phyloP scores from a whole-genome alignment of 768 basidiomycete genomes.

The Chiua virens region DNA sequence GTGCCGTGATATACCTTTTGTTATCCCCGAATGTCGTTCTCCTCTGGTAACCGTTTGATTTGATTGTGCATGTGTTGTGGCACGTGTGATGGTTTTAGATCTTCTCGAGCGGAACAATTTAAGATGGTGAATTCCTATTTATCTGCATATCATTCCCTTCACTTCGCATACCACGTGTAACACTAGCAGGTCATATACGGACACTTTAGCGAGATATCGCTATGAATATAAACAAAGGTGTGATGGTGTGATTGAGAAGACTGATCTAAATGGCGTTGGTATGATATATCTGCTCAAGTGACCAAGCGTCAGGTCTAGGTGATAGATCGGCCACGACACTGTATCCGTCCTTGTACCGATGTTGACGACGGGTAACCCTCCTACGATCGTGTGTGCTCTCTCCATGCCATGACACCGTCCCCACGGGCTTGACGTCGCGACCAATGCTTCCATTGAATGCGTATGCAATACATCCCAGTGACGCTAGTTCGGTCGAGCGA shows the following conservation, averaged over 20 bases:
- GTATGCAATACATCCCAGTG: too few relatives aligned
- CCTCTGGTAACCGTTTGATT: too few relatives aligned
- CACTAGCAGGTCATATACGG: neutral
- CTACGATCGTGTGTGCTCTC: constrained; percentile 1
- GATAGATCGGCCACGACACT: neutral
- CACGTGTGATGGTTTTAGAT: too few relatives aligned
- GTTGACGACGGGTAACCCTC: neutral
- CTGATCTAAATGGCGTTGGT: neutral
- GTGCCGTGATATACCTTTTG: constrained; percentile 11
- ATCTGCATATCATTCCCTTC: constrained; percentile 14
- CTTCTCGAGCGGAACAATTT: neutral
- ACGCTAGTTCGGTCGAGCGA: too few relatives aligned
- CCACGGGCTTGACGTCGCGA: too few relatives aligned
- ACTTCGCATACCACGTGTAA: constrained; percentile 5
- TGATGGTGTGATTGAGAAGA: neutral
- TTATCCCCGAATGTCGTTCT: too few relatives aligned
- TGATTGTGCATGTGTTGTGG: too few relatives aligned
- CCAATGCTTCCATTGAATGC: too few relatives aligned
- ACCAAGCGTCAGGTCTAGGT: neutral
- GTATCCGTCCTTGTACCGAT: constrained; percentile 14
- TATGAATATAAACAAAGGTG: too few relatives aligned
- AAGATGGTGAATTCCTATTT: constrained; percentile 8
- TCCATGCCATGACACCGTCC: neutral
- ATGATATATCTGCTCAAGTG: neutral
- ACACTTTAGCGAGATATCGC: neutral